Evolutionary conservation across 2,329 filamentous ascomycete species (phyloP), one percentile per base, ranked within the genome.

Genomic region (Monosporascus cannonballus): DNA sequence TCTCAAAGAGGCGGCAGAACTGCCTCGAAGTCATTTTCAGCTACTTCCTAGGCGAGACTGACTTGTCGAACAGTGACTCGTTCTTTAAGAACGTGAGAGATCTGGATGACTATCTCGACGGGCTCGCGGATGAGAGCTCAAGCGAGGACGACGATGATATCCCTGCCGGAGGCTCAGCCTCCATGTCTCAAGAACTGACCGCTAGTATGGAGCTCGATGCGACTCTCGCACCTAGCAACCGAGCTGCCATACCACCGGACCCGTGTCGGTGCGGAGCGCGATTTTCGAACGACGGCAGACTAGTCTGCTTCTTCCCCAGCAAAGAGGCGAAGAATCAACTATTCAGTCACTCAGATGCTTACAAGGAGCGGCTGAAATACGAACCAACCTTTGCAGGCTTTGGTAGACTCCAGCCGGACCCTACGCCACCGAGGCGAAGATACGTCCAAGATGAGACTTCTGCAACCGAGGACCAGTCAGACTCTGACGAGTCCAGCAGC

Each of bases 61-160:
- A 85, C 59, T 71, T 86, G 4, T 78, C 83, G 48, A 75, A 73
- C 44, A 85, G 82, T 61, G 81, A 81, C 6, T 79, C 77, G 0
- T 79, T 81, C 55, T 84, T 86, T 62, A 81, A 83, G 56, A 82
- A 82, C 56, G 81, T 86, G 11, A 78, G 84, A 58, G 85, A 88
- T 58, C 68, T 84, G 7, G 82, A 81, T 51, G 77, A 83, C 61
- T 76, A 77, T 47, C 63, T 81, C 6, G 80, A 78, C 54, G 81
- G 72, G 3, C 68, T 84, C 37, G 78, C 75, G 30, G 87, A 89
- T 53, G 90, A 94, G 58, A 93, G 89, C 59, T 96, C 90, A 3
- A 95, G 89, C 61, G 87, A 90, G 56, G 87, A 90, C 55, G 89
- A 92, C 22, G 74, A 74, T 46, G 74, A 78, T 24, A 78, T 80